Conservation (phyloP, 371 early-diverging fungal genomes). For the Vairimorpha apis region DNA sequence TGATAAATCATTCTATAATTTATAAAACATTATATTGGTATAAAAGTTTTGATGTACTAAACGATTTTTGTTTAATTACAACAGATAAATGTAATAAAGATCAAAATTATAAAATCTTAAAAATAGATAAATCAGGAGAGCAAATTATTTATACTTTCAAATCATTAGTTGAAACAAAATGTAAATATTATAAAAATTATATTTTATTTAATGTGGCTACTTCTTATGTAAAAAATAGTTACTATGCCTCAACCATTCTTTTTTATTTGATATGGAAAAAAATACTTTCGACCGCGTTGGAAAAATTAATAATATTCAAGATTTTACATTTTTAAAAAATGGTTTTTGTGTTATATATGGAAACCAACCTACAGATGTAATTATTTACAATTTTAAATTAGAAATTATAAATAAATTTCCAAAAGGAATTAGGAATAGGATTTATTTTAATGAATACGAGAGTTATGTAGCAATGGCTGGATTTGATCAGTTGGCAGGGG, state of each 20-base stretch:
- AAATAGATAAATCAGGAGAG: not conserved
- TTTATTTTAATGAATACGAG: slow-evolving; percentile 55
- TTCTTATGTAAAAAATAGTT: slow-evolving; percentile 54
- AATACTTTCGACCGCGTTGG: slow-evolving; percentile 4
- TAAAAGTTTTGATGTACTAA: slow-evolving; percentile 2
- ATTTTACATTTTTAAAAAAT: slow-evolving; percentile 49
- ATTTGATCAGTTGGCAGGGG: slow-evolving; percentile 63
- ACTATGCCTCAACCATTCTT: slow-evolving; percentile 56
- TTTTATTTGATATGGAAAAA: slow-evolving; percentile 36
- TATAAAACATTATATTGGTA: not conserved
- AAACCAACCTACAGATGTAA: slow-evolving; percentile 56
- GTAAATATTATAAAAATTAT: slow-evolving; percentile 8
- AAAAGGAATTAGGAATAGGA: slow-evolving; percentile 55
- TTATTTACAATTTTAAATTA: slow-evolving; percentile 34
- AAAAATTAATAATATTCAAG: slow-evolving; percentile 21
- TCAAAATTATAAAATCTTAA: slow-evolving; percentile 1
- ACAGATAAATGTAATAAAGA: slow-evolving; percentile 22
- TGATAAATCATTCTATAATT: not conserved
- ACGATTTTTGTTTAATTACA: slow-evolving; percentile 13
- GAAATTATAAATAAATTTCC: slow-evolving; percentile 46
- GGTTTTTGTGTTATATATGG: slow-evolving; percentile 60
- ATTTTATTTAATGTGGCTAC: slow-evolving; percentile 33
- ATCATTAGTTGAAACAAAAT: not conserved
- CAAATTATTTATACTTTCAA: not conserved
- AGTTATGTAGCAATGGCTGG: slow-evolving; percentile 58